Evolutionary conservation across 257 asterid genomes (phyloP), one percentile per base, ranked within the genome.

Genomic region (Nyctanthes arbortristis): DNA sequence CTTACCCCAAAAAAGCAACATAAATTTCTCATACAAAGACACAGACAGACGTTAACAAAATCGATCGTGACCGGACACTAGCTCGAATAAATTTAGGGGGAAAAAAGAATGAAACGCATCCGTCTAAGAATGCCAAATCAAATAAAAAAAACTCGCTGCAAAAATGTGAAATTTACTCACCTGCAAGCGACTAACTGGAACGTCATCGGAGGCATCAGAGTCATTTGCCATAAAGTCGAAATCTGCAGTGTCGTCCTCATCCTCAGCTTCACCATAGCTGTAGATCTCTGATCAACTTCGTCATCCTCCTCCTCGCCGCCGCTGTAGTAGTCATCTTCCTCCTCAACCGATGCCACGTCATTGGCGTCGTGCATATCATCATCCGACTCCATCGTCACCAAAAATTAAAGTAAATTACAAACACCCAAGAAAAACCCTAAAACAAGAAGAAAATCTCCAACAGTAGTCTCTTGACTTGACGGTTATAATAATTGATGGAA

Each of bases 311-410:
- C n/a, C n/a, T n/a, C n/a, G n/a, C n/a, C n/a, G n/a, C n/a, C 93
- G 60, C 93, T 81, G 75, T 79, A 86, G 68, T 85, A 86, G 63
- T 91, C 83, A 10, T 91, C 97, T 32, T 89, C 97, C 65, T 91
- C 97, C 74, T 88, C 97, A 24, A 67, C 83, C 49, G 96, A 91
- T 60, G 92, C 96, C 37, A 78, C 79, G 28, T 87, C 97, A 70
- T 88, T 86, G 14, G 97, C 94, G 64, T 89, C 97, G 86, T 92
- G 97, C 97, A 92, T 87, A 84, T 89, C 96, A 75, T 89, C 96
- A 45, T 87, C 96, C 14, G 97, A 87, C 22, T 89, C 96, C 96
- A 92, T 91, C 70, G 30, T 2, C 24, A 14, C 20, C 18, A 29
- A 65, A 72, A 24, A 27, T 24, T 20, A 24, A 37, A 33, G 22